Conservation (phyloP, 495 filamentous ascomycete species). For the Haplographium delicatum region DNA sequence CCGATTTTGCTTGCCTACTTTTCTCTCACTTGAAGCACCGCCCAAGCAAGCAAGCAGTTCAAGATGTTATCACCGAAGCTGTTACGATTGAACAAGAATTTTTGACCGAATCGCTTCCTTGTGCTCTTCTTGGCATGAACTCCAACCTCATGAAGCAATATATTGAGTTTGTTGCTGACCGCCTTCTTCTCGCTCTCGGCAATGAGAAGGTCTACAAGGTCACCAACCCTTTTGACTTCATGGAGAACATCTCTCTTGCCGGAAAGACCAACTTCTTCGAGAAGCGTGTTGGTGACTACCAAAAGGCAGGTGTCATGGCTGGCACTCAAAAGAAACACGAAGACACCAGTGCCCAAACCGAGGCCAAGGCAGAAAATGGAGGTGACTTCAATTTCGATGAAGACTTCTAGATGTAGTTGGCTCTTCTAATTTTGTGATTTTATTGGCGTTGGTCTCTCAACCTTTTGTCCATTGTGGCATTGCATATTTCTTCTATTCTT, state of each 20-base stretch:
- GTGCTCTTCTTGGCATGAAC: conserved; percentile 95
- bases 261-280: conserved; percentile 99
- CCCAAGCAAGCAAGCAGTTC: conserved; percentile 71
- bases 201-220: conserved; percentile 90
- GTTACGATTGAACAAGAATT: conserved; percentile 97
- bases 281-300: conserved; percentile 99
- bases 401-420: conserved; percentile 68
- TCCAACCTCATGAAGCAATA: conserved; percentile 96
- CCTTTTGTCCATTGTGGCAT: conserved; percentile 22
- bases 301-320: conserved; percentile 98
- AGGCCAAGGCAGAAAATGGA: conserved; percentile 58
- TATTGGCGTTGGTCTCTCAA: conserved; percentile 19
- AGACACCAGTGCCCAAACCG: conserved; percentile 37
- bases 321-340: conserved; percentile 74
- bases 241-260: conserved; percentile 97
- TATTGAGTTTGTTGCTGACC: conserved; percentile 98
- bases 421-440: conserved; percentile 8
- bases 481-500: conserved; percentile 21
- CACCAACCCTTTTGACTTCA: conserved; percentile 98
- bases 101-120: conserved; percentile 89
- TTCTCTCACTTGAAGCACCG: conserved; percentile 94
- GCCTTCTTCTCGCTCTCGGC: conserved; percentile 84
- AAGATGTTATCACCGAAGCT: conserved; percentile 88
- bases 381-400: conserved; percentile 92
- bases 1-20: conserved; percentile 94